Evolutionary conservation across 208 protist species (phyloP).

Genomic region (Balamuthia mandrillaris): DNA sequence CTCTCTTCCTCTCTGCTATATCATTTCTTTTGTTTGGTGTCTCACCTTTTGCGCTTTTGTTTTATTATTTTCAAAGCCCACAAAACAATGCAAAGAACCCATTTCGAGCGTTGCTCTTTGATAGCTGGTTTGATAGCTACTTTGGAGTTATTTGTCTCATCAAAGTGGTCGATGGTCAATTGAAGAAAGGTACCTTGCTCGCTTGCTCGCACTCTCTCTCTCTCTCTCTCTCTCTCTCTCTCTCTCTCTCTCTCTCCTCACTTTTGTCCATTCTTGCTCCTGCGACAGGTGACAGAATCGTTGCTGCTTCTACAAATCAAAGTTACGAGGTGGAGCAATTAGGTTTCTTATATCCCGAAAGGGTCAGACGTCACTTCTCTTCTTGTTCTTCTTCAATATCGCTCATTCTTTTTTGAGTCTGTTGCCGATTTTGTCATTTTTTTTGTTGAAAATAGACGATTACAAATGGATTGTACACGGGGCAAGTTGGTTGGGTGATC

Average conservation of each 20-base stretch:
- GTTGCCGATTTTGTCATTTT: conserved; percentile 62
- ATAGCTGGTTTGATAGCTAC: conserved; percentile 88
- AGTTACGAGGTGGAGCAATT: conserved; percentile 83
- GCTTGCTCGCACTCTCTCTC: background rate
- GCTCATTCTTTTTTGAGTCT: background rate
- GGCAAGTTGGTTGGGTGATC: conserved; percentile 94
- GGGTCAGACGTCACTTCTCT: conserved; percentile 51
- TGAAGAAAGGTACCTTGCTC: conserved; percentile 72
- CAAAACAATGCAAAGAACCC: conserved; percentile 65
- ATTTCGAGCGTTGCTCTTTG: conserved; percentile 90
- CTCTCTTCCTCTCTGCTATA: background rate
- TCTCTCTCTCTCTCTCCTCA: background rate
- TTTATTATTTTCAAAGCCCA: background rate
- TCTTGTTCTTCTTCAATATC: too few relatives aligned
- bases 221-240: background rate
- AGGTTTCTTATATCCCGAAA: conserved; percentile 90
- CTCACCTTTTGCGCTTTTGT: background rate
- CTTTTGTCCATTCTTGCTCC: background rate
- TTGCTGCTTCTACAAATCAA: conserved; percentile 4
- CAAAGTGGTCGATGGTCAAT: conserved; percentile 81
- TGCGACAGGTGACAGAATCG: conserved; percentile 48
- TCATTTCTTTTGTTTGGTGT: background rate
- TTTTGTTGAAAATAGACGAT: background rate
- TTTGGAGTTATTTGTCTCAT: conserved; percentile 78
- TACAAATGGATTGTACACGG: conserved; percentile 57